Evolutionary conservation across 768 basidiomycete species (phyloP), one percentile per base, ranked within the genome.

Genomic region (Kwoniella botswanensis): DNA sequence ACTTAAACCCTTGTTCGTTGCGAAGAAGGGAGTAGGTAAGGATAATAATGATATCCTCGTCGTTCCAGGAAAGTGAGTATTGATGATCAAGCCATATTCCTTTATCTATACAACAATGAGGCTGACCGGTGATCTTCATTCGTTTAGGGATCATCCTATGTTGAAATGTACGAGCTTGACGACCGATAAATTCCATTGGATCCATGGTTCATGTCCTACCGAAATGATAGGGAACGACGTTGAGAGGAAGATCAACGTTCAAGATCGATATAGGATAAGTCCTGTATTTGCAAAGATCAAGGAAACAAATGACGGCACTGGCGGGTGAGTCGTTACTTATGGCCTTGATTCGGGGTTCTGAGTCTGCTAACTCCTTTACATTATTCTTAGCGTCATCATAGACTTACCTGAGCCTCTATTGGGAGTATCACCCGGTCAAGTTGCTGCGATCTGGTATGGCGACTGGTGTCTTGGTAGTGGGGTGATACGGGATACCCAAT

Each of bases 401-500:
- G 76, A 82, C 0, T 90, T 92, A 73, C 86, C 87, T 50, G 82
- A 87, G 44, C 88, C 90, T 0, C 86, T 91, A 60, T 87, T 88
- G 53, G 90, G 89, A 6, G 89, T 94, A 17, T 87, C 92, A 0
- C 88, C 89, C 0, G 95, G 95, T 1, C 95, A 98, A 83, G 88
- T 92, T 35, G 90, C 90, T 6, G 89, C 88, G 0, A 73, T 96
- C 2, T 97, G 90, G 82, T 86, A 89, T 67, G 89, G 86, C 2
- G 87, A 89, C 56, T 91, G 90, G 89, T 94, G 93, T 82, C 85
- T 96, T 41, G 94, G 94, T 2, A 91, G 91, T 77, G 94, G 93
- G 42, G 83, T 87, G 6, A 94, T 97, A 60, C 71, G 43, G 4
- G 63, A 70, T 35, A 80, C 79, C 2, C 4, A 15, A 15, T 59